Conservation (phyloP, 192 early-diverging fungal genomes). For the Linnemannia hyalina region DNA sequence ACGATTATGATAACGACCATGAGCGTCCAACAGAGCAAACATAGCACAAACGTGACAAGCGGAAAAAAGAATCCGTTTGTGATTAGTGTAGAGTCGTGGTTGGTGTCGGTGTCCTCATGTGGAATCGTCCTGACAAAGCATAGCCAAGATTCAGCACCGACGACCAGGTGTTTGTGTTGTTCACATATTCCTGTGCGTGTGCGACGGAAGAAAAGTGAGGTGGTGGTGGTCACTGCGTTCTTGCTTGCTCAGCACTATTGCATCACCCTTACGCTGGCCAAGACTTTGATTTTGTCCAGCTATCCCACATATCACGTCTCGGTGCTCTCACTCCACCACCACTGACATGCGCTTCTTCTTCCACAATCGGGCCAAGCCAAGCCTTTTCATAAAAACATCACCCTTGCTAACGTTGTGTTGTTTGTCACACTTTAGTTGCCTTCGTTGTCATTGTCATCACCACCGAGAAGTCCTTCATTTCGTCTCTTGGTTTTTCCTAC, state of each 20-base stretch:
- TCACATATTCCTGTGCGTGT: background rate
- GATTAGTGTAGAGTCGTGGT: background rate
- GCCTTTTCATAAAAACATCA: background rate
- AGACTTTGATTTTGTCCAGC: background rate
- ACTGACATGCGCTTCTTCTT: background rate
- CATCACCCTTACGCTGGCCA: background rate
- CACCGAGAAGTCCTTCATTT: no score
- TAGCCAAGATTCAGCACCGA: background rate
- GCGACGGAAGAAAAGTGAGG: background rate
- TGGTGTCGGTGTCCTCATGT: background rate
- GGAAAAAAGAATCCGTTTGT: background rate
- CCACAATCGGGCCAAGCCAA: background rate
- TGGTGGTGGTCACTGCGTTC: background rate
- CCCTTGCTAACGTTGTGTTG: no score
- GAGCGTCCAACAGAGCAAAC: background rate
- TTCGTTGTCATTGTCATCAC: no score
- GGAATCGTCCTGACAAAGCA: constrained; percentile 1
- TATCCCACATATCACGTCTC: background rate
- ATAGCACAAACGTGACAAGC: background rate
- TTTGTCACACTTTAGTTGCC: no score
- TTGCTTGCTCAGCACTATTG: constrained; percentile 36
- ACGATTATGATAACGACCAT: background rate
- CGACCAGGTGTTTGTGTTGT: background rate
- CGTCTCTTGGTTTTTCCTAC: no score
- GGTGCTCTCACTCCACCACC: background rate